Conservation (phyloP, 139 green algal genomes). For the Klebsormidium nitens region DNA sequence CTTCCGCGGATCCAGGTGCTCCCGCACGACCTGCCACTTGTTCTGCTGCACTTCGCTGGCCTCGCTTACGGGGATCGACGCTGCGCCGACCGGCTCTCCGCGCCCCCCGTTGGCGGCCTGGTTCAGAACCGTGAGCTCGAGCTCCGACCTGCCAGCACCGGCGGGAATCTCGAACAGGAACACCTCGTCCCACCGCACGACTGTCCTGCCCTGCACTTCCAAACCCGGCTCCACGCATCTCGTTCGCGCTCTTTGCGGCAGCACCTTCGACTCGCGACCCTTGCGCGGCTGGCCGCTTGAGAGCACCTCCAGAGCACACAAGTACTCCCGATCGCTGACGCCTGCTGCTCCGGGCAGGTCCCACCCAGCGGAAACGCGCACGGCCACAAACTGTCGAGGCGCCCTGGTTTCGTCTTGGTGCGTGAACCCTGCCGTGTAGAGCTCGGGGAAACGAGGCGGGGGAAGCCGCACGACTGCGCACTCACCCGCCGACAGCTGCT, state of each 20-base stretch:
- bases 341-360: not conserved
- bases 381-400: slow-evolving; percentile 17
- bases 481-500: slow-evolving; percentile 5
- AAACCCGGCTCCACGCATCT: no score
- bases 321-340: slow-evolving; percentile 9
- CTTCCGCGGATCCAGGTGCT: not conserved
- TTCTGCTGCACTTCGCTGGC: not conserved
- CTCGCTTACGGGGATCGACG: not conserved
- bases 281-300: no score
- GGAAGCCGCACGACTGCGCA: slow-evolving; percentile 2
- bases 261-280: no score
- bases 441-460: not conserved
- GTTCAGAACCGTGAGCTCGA: slow-evolving; percentile 23
- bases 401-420: not conserved
- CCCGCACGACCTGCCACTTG: not conserved
- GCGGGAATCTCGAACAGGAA: slow-evolving; percentile 30
- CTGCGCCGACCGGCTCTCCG: slow-evolving; percentile 10
- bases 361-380: slow-evolving; percentile 4
- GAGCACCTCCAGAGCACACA: slow-evolving; percentile 1
- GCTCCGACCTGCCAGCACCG: slow-evolving; percentile 12
- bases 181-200: slow-evolving; percentile 25
- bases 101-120: slow-evolving; percentile 21
- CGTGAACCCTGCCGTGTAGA: not conserved
- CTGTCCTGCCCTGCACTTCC: no score
- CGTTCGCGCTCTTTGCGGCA: no score